Evolutionary conservation across 345 rosid species (phyloP).

Genomic region (Crucihimalaya himalaica): DNA sequence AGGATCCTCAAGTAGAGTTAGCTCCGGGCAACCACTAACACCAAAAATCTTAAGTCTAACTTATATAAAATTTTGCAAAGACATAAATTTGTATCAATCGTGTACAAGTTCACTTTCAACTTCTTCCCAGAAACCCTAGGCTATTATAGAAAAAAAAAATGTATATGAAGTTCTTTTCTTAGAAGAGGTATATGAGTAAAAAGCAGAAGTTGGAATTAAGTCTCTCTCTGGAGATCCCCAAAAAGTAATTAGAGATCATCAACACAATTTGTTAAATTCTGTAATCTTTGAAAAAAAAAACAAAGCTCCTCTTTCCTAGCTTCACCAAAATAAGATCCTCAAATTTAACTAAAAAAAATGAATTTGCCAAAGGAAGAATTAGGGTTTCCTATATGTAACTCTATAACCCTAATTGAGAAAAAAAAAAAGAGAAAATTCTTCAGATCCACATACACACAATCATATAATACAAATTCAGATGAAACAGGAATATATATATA

Average conservation of each 20-base stretch:
- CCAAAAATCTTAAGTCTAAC: background rate
- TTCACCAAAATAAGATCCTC: background rate
- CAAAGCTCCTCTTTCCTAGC: background rate
- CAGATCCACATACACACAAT: conserved; percentile 5
- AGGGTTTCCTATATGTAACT: conserved; percentile 11
- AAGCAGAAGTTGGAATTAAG: conserved; percentile 1
- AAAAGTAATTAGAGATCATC: background rate
- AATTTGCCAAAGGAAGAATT: conserved; percentile 9
- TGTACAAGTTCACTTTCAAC: conserved; percentile 9
- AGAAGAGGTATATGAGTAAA: background rate
- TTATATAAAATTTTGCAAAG: background rate
- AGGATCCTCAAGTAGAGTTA: background rate
- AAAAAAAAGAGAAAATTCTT: background rate
- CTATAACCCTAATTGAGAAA: conserved; percentile 4
- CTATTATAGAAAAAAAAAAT: background rate
- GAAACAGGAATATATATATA: background rate
- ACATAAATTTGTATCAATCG: background rate
- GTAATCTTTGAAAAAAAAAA: background rate
- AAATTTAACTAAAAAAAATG: background rate
- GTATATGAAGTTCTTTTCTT: background rate
- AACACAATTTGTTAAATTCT: background rate
- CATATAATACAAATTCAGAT: conserved; percentile 16
- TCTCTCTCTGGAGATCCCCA: conserved; percentile 34
- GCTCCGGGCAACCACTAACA: background rate
- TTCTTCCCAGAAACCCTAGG: conserved; percentile 32